Base-by-base conservation (phyloP, 1,139 yeast species). In the Blastobotrys petasosporus region DNA sequence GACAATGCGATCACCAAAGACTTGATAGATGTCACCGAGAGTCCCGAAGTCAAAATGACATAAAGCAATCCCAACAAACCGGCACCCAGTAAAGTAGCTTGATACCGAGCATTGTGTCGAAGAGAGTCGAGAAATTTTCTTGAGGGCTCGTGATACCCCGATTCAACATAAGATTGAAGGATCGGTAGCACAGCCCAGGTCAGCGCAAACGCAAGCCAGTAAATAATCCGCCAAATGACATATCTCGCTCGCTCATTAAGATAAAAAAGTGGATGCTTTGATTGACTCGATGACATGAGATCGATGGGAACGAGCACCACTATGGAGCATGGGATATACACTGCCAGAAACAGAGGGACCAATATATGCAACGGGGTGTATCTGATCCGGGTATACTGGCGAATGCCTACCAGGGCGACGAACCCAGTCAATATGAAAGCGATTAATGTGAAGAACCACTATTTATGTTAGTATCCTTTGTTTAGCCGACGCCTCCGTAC, bases 151-250 rank as follows among this genome's bases (percentile, higher is more conserved):
- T 71, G 76, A 59, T 80, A 76, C 3, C 95, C 95, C 1, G 86
- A 80, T 43, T 79, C 76, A 54, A 79, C 82, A 66, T 74, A 86
- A 54, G 82, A 83, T 59, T 84, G 92, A 30, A 84, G 67, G 37
- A 81, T 64, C 0, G 95, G 95, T 44, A 86, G 61, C 0, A 84
- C 55, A 9, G 79, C 66, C 73, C 95, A 85, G 28, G 94, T 85
- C 48, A 86, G 66, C 28, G 73, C 60, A 58, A 85, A 86, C 0
- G 95, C 85, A 12, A 77, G 68, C 95, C 95, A 86, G 64, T 86
- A 86, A 47, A 82, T 80, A 41, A 77, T 60, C 54, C 83, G 76
- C 95, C 95, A 86, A 30, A 82, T 61, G 6, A 69, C 60, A 31
- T 79, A 65, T 8, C 83, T 71, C n/a, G 73, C 70, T 1, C 62